Percentiles rank a stretch among this genome's conserved stretches.
These are phyloP conservation scores for Boletus rufocinnamomeus DNA, from an alignment of 768 basidiomycete species.

Conservation along the genomic window DNA sequence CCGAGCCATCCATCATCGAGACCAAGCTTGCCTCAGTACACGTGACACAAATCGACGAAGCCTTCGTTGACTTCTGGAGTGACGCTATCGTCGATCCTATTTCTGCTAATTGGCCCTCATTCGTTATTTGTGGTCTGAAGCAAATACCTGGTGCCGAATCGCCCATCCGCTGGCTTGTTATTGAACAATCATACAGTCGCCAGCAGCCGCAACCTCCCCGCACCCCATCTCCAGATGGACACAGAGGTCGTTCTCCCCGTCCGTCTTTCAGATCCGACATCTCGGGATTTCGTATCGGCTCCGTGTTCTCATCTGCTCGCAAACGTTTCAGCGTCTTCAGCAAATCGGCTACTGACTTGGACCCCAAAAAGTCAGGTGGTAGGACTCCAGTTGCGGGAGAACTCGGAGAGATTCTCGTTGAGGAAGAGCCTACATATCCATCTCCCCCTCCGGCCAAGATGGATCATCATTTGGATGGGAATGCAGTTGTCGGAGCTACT, in stretches of 20 bases:
- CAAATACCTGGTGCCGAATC: constrained; percentile 22
- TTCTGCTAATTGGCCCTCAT: constrained; percentile 62
- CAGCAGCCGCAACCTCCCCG: constrained; percentile 38
- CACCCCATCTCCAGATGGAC: constrained; percentile 28
- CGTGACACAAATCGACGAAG: constrained; percentile 69
- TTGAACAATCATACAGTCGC: constrained; percentile 60
- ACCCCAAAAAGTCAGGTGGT: constrained; percentile 32
- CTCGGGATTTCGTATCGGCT: constrained; percentile 37
- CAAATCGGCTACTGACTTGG: constrained; percentile 24
- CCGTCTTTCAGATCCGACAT: constrained; percentile 48
- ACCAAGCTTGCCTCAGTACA: constrained; percentile 41
- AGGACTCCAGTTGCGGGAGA: constrained; percentile 56
- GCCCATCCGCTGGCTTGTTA: constrained; percentile 61
- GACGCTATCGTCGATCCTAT: constrained; percentile 74
- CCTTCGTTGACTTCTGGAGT: constrained; percentile 82
- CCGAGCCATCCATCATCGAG: constrained; percentile 27
- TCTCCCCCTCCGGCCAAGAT: constrained; percentile 28
- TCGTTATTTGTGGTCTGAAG: constrained; percentile 72
- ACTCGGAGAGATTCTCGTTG: constrained; percentile 67
- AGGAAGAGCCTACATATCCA: constrained; percentile 42
- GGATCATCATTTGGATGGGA: constrained; percentile 33
- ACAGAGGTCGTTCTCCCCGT: constrained; percentile 40
- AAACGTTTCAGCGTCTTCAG: constrained; percentile 69
- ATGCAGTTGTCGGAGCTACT: constrained; percentile 19
- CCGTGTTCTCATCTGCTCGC: constrained; percentile 51